Evolutionary conservation across 768 basidiomycete genomes (phyloP).

Genomic region (Hericium coralloides): DNA sequence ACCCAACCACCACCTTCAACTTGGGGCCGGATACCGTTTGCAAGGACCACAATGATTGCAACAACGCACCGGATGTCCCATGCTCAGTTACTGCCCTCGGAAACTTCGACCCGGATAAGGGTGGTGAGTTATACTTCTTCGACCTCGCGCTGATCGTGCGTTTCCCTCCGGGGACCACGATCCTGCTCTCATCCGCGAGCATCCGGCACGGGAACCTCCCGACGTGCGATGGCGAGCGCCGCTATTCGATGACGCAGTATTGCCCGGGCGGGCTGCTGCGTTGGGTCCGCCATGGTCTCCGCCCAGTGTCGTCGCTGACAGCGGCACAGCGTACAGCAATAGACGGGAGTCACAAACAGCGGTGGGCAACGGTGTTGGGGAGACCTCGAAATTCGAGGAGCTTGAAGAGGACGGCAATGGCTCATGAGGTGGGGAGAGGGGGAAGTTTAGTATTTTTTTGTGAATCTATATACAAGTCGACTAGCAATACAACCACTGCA

Average conservation of each 20-base stretch:
- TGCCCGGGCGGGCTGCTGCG: constrained; percentile 4
- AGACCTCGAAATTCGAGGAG: too few species aligned
- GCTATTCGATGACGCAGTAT: constrained; percentile 6
- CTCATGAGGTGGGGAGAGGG: too few species aligned
- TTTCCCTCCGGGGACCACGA: constrained; percentile 13
- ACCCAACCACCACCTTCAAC: constrained; percentile 12
- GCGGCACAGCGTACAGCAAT: too few species aligned
- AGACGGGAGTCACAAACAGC: too few species aligned
- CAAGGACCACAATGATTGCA: constrained; percentile 6
- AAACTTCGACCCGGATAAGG: constrained; percentile 8
- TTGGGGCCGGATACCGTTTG: constrained; percentile 5
- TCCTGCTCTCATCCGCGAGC: constrained; percentile 13
- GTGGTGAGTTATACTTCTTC: constrained; percentile 13
- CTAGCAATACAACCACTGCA: too few species aligned
- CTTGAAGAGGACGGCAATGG: too few species aligned
- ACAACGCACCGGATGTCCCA: constrained; percentile 2
- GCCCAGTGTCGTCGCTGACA: background rate
- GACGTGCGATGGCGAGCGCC: background rate
- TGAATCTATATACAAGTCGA: too few species aligned
- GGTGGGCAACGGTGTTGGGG: too few species aligned
- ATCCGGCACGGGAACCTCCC: constrained; percentile 14
- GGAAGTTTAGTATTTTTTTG: too few species aligned
- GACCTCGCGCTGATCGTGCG: constrained; percentile 12
- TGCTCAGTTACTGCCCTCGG: constrained; percentile 12
- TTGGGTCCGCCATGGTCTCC: background rate